Evolutionary conservation across 2,329 filamentous ascomycete genomes (phyloP).

Genomic region (Phyllosticta citribraziliensis): DNA sequence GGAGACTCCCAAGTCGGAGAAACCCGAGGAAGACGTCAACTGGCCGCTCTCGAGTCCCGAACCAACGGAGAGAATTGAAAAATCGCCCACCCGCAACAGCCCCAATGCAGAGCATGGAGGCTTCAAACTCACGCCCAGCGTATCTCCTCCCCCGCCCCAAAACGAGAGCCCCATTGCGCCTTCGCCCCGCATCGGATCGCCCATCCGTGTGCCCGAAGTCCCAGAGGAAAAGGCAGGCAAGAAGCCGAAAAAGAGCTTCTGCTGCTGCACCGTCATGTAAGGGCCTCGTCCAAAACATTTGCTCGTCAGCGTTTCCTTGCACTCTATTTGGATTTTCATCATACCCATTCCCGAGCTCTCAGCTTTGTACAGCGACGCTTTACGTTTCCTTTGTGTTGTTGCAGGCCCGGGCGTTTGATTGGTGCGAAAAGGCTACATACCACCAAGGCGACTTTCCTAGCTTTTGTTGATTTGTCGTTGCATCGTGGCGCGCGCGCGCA

Average conservation of each 20-base stretch:
- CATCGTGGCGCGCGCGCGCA: slow-evolving; percentile 8
- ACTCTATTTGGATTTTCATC: slow-evolving; percentile 4
- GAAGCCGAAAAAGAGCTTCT: slow-evolving; percentile 50
- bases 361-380: slow-evolving; percentile 10
- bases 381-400: slow-evolving; percentile 9
- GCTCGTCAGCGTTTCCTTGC: slow-evolving; percentile 1
- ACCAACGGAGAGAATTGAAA: background rate
- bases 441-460: background rate
- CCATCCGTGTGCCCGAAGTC: slow-evolving; percentile 45
- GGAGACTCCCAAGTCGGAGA: background rate
- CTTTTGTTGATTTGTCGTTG: background rate
- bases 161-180: slow-evolving; percentile 13
- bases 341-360: slow-evolving; percentile 9
- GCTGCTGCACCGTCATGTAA: slow-evolving; percentile 68
- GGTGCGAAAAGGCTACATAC: slow-evolving; percentile 7
- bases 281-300: background rate
- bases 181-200: slow-evolving; percentile 29
- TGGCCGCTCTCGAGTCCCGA: background rate
- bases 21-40: slow-evolving; percentile 1
- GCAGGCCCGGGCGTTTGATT: background rate
- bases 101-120: slow-evolving; percentile 31
- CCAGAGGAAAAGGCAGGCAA: slow-evolving; percentile 36
- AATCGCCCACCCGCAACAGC: background rate
- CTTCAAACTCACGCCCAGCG: slow-evolving; percentile 39
- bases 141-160: slow-evolving; percentile 18